These are phyloP conservation scores for Lyophyllum semitale DNA, from an alignment of 768 basidiomycete species.

Conservation along the genomic window DNA sequence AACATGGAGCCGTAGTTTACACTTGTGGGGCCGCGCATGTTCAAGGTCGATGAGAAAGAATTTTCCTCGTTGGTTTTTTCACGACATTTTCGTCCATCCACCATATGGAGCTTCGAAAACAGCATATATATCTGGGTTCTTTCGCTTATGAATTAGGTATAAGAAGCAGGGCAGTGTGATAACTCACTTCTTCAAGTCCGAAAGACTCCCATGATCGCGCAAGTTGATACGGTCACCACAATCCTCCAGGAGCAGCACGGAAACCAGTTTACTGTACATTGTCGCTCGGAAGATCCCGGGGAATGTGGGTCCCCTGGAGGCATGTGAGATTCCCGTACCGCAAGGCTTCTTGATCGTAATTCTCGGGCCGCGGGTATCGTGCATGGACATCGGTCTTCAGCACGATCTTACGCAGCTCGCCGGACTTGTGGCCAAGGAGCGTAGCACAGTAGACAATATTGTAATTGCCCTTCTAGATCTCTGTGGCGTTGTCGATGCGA, in stretches of 20 bases:
- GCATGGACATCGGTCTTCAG: neutral
- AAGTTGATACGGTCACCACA: neutral
- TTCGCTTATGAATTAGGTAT: neutral
- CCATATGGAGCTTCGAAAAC: neutral
- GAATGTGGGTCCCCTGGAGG: neutral
- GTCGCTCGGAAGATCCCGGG: neutral
- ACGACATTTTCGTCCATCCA: neutral
- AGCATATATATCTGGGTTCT: neutral
- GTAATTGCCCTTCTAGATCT: neutral
- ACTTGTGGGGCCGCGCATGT: neutral
- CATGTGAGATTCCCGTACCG: neutral
- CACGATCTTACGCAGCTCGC: neutral
- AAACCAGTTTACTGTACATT: neutral
- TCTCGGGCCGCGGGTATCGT: neutral
- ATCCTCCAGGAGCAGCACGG: neutral
- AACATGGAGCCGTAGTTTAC: neutral
- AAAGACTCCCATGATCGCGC: neutral
- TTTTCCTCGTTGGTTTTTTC: neutral
- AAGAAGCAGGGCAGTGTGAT: neutral
- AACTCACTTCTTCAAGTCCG: neutral
- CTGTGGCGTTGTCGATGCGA: neutral
- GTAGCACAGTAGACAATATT: neutral
- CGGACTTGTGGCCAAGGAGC: neutral
- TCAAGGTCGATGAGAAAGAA: neutral
- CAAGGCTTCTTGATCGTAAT: neutral